Evolutionary conservation across 352 stramenopile species (phyloP), one percentile per base, ranked within the genome.

Genomic region (Phytopythium cucurbitacearum): DNA sequence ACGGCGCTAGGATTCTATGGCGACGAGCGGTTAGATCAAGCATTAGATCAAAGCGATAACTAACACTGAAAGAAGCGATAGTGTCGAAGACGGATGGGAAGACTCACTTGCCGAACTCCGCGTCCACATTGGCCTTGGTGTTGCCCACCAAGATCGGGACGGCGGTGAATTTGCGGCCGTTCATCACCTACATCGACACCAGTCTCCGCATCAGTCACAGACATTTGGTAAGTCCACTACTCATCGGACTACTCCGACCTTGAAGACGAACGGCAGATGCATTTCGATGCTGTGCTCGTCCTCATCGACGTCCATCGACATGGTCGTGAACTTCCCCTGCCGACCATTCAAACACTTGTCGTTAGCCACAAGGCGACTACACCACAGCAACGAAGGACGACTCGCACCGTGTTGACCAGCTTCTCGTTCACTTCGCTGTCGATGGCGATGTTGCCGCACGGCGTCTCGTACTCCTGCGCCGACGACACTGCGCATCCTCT

Each of bases 251-350:
- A n/a, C n/a, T 35, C 49, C n/a, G 7, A 93, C 80, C 68, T 98
- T 96, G 57, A 79, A 76, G 54, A 98, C 87, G 58, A 94, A 99
- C 12, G 96, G 96, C 59, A 98, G 87, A 55, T 98, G 95, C 94
- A 99, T 98, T 70, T 99, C 96, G 48, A 98, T 97, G 48, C 88
- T 98, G 68, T 98, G 94, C 67, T 99, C 96, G 40, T 96, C 76
- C 59, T 99, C 94, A 60, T 99, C 96, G 5, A 97, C 84, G 45
- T 80, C 74, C 52, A 89, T 73, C 34, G 79, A 81, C 79, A 94
- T 91, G 55, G 67, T 85, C 16, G 64, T 62, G 57, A 92, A 92
- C 47, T 89, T 88, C 32, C 79, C 80, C 76, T 87, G 50, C 16
- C 40, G 7, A 38, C 45, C 43, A 38, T 16, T 2, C 43, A 36